A percentile compares a stretch with the other conserved stretches of the same genome.
These are phyloP conservation scores for Gracilaria vermiculophylla DNA, from an alignment of 23 red algal species.

Conservation along the genomic window DNA sequence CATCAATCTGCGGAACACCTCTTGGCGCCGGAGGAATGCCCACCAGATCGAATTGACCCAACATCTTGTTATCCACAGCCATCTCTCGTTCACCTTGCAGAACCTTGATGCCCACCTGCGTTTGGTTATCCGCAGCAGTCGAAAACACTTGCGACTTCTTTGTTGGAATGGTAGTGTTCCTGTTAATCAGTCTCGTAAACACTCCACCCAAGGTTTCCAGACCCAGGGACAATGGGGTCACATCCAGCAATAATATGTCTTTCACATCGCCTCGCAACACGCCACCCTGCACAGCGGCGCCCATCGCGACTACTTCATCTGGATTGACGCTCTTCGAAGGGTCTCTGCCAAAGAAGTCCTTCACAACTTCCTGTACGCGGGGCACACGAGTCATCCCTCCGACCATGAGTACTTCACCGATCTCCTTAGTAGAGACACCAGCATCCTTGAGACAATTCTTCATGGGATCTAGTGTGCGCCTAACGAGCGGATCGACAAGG, in stretches of 20 bases:
- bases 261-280: conserved; percentile 89
- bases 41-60: conserved; percentile 83
- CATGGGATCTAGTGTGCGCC: conserved; percentile 95
- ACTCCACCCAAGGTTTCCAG: conserved; percentile 90
- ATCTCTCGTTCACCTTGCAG: conserved; percentile 92
- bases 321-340: conserved; percentile 99
- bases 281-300: conserved; percentile 98
- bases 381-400: conserved; percentile 98
- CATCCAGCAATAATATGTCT: conserved; percentile 90
- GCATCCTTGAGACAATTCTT: conserved; percentile 96
- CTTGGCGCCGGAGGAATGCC: conserved; percentile 88
- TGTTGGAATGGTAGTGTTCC: conserved; percentile 97
- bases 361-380: conserved; percentile 79
- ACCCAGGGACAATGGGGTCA: conserved; percentile 87
- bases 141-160: conserved; percentile 94
- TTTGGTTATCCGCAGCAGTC: conserved; percentile 90
- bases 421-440: conserved; percentile 76
- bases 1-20: conserved; percentile 95
- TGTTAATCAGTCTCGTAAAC: conserved; percentile 82
- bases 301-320: conserved; percentile 99
- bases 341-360: conserved; percentile 92
- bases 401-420: conserved; percentile 94
- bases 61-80: conserved; percentile 89
- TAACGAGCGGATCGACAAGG: conserved; percentile 88
- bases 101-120: conserved; percentile 89